Evolutionary conservation across 2,329 filamentous ascomycete species (phyloP).

Genomic region (Diplodia seriata): DNA sequence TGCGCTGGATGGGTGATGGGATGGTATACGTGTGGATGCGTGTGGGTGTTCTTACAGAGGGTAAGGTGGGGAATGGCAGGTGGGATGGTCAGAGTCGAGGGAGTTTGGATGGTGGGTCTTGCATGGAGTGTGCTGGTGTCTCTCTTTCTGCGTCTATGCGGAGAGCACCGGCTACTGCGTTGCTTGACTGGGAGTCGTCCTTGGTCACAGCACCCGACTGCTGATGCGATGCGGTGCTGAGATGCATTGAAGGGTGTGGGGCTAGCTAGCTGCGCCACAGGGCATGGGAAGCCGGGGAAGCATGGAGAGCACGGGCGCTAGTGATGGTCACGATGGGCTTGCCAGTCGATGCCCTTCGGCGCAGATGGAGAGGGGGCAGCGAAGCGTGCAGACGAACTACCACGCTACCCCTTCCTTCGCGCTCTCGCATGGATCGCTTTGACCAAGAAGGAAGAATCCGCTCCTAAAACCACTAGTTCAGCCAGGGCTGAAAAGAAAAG

Average conservation of each 20-base stretch:
- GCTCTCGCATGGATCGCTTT: background rate
- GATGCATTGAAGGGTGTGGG: too few species aligned
- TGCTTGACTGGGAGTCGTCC: too few species aligned
- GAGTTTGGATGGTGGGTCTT: too few species aligned
- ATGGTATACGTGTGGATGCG: too few species aligned
- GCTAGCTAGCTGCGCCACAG: background rate
- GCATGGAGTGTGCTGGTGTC: too few species aligned
- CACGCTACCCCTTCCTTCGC: background rate
- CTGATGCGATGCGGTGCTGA: too few species aligned
- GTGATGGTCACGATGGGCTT: background rate
- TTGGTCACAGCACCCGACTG: too few species aligned
- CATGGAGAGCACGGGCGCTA: background rate
- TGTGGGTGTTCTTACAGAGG: background rate
- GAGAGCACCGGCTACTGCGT: too few species aligned
- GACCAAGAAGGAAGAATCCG: background rate
- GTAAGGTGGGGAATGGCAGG: background rate
- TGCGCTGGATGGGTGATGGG: slow-evolving; percentile 10
- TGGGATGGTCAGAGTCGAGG: background rate
- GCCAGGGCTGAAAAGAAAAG: background rate
- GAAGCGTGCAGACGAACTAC: background rate
- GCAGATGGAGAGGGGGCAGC: background rate
- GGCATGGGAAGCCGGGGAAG: background rate
- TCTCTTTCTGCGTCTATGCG: too few species aligned
- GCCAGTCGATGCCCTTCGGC: slow-evolving; percentile 1
- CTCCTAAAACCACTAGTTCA: background rate